These are phyloP conservation scores for Colletotrichum liriopes DNA, from an alignment of 2,329 filamentous ascomycete species.

Conservation along the genomic window DNA sequence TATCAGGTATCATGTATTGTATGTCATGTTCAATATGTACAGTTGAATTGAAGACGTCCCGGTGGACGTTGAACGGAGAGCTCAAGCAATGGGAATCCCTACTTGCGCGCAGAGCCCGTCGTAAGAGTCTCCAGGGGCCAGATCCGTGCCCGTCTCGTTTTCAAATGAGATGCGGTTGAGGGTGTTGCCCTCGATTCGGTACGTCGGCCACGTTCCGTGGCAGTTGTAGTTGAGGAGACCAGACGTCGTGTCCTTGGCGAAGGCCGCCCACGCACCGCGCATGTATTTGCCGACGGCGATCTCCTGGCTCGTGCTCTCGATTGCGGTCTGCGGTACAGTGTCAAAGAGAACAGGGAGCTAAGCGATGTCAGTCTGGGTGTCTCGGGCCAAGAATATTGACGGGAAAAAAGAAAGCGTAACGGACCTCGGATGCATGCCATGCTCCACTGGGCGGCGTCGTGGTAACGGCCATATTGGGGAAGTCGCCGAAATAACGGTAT, in stretches of 20 bases:
- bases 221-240: constrained; percentile 50
- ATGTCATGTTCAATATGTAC: constrained; percentile 9
- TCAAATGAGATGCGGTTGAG: constrained; percentile 49
- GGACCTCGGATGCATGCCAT: constrained; percentile 52
- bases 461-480: constrained; percentile 51
- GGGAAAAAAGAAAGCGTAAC: constrained; percentile 18
- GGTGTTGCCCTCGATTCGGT: constrained; percentile 40
- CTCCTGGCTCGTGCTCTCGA: constrained; percentile 48
- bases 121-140: constrained; percentile 40
- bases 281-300: constrained; percentile 52
- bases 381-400: constrained; percentile 7
- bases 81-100: constrained; percentile 19
- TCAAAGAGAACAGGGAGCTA: constrained; percentile 52
- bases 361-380: constrained; percentile 18
- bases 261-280: constrained; percentile 56
- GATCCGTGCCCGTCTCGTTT: constrained; percentile 49
- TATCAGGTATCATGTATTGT: not conserved
- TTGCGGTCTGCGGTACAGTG: constrained; percentile 44
- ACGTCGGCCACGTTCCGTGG: constrained; percentile 48
- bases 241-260: constrained; percentile 55
- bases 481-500: constrained; percentile 56
- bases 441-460: constrained; percentile 51
- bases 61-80: not conserved
- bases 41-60: not conserved
- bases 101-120: constrained; percentile 32